A percentile compares a stretch with the other conserved stretches of the same genome.
phyloP scores from a whole-genome alignment of 306 rosid genomes.

The Sicyos edulis region DNA sequence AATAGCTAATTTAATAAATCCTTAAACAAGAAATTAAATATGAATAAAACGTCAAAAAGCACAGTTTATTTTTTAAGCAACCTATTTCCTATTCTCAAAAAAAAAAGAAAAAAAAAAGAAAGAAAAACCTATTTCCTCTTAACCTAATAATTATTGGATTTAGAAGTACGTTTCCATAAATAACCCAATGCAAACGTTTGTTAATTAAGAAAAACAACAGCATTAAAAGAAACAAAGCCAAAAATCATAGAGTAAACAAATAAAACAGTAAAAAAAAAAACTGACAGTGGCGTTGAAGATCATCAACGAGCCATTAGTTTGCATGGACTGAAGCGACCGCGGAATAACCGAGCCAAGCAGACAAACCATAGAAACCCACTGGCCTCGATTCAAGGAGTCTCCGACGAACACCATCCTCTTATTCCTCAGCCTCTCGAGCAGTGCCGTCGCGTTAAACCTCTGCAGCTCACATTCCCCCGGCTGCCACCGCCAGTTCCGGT shows the following conservation, averaged over 20 bases:
- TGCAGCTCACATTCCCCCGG: constrained; percentile 68
- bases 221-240: neutral
- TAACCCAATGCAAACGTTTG: too few relatives aligned
- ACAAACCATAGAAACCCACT: constrained; percentile 95
- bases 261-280: constrained; percentile 13
- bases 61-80: too few relatives aligned
- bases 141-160: too few relatives aligned
- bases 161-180: too few relatives aligned
- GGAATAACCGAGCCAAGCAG: constrained; percentile 46
- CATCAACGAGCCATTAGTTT: constrained; percentile 55
- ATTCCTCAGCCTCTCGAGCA: constrained; percentile 70
- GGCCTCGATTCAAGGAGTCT: constrained; percentile 83
- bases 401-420: constrained; percentile 82
- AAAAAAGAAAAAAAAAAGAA: too few relatives aligned
- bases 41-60: neutral
- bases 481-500: constrained; percentile 73
- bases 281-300: constrained; percentile 69
- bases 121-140: too few relatives aligned
- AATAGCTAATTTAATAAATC: neutral
- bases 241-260: neutral
- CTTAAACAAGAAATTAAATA: neutral
- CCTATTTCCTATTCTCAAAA: too few relatives aligned
- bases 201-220: neutral
- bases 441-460: constrained; percentile 78
- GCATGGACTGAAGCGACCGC: constrained; percentile 49